Conservation (phyloP, 2,329 filamentous ascomycete genomes). For the Fusarium falciforme region DNA sequence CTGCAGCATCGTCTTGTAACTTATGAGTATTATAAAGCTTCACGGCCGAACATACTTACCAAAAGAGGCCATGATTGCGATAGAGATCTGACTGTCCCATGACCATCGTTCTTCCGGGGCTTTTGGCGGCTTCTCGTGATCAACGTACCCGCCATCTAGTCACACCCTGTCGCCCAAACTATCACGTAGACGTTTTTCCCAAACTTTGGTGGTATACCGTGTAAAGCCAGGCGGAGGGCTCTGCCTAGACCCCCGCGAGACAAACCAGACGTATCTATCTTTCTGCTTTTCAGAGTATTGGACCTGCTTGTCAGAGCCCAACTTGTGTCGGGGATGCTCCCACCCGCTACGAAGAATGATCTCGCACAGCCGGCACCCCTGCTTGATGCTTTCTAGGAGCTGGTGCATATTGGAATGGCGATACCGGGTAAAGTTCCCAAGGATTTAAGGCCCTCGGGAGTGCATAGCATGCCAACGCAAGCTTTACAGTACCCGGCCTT, state of each 20-base stretch:
- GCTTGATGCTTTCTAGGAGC: neutral
- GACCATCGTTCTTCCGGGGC: neutral
- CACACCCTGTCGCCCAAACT: neutral
- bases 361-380: neutral
- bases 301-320: neutral
- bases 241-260: neutral
- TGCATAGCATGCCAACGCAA: constrained; percentile 4
- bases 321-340: neutral
- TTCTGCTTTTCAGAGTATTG: neutral
- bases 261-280: neutral
- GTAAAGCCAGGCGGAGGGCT: neutral
- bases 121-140: neutral
- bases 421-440: neutral
- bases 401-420: neutral
- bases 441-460: neutral
- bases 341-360: constrained; percentile 3
- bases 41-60: neutral
- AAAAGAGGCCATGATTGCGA: neutral
- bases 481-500: neutral
- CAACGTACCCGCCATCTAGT: neutral
- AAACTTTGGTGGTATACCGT: neutral
- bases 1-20: neutral
- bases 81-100: neutral
- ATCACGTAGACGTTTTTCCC: neutral
- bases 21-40: neutral